Conservation (phyloP, 2,329 filamentous ascomycete genomes). For the Claviceps maximensis region DNA sequence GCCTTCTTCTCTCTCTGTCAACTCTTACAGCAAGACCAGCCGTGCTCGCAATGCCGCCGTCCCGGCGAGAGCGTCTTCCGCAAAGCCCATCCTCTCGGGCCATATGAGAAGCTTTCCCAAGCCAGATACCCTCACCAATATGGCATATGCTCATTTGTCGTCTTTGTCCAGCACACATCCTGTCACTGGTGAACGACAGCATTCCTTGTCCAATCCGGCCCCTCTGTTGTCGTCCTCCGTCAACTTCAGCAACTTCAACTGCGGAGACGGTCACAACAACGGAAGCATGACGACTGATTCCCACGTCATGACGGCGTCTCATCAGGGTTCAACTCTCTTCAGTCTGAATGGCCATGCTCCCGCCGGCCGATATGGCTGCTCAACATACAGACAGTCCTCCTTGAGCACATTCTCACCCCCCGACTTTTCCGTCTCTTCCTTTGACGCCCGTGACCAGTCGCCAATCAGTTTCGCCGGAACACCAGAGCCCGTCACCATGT, state of each 20-base stretch:
- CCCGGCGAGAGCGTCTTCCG: constrained; percentile 10
- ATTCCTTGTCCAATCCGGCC: constrained; percentile 15
- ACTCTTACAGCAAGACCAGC: neutral
- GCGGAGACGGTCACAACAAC: neutral
- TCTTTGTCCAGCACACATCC: constrained; percentile 19
- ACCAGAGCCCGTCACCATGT: constrained; percentile 25
- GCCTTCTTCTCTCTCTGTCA: constrained; percentile 1
- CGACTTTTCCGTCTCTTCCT: constrained; percentile 33
- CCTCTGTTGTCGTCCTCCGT: constrained; percentile 57
- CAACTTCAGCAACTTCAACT: constrained; percentile 25
- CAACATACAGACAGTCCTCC: constrained; percentile 62
- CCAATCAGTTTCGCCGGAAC: constrained; percentile 28
- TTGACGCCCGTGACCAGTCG: constrained; percentile 32
- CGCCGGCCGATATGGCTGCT: constrained; percentile 64
- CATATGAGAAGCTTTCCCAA: constrained; percentile 48
- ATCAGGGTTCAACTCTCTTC: constrained; percentile 50
- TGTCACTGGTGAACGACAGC: constrained; percentile 9
- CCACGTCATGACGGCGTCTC: constrained; percentile 10
- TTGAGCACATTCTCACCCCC: constrained; percentile 9
- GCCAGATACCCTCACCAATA: constrained; percentile 38
- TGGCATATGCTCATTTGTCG: constrained; percentile 24
- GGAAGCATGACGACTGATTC: constrained; percentile 6
- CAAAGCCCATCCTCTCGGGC: constrained; percentile 25
- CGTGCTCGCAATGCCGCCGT: constrained; percentile 10
- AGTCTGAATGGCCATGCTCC: constrained; percentile 53